These are phyloP conservation scores for Mycocentrospora acerina DNA, from an alignment of 2,329 filamentous ascomycete species.

Conservation along the genomic window DNA sequence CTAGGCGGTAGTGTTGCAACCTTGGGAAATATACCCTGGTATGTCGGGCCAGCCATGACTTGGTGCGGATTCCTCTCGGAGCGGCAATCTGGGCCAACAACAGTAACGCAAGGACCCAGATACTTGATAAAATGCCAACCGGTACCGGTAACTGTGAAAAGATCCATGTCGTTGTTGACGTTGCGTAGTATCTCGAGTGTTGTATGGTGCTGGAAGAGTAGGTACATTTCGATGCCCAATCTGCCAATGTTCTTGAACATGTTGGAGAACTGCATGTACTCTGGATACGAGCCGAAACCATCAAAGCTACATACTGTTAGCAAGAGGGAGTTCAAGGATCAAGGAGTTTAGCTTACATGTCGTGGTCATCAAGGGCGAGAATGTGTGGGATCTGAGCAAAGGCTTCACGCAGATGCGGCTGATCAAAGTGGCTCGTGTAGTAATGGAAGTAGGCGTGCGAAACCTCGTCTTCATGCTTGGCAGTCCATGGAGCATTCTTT, in stretches of 20 bases:
- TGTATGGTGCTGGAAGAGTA: slow-evolving; percentile 97
- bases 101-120: slow-evolving; percentile 84
- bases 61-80: slow-evolving; percentile 88
- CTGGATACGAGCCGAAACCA: slow-evolving; percentile 93
- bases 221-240: slow-evolving; percentile 94
- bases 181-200: slow-evolving; percentile 91
- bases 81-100: slow-evolving; percentile 86
- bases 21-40: slow-evolving; percentile 96
- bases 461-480: slow-evolving; percentile 92
- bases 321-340: too few species aligned
- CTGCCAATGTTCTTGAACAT: slow-evolving; percentile 98
- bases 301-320: slow-evolving; percentile 68
- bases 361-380: slow-evolving; percentile 91
- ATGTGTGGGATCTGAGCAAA: slow-evolving; percentile 97
- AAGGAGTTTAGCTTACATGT: slow-evolving; percentile 72
- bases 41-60: slow-evolving; percentile 93
- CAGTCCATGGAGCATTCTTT: slow-evolving; percentile 88
- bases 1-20: slow-evolving; percentile 85
- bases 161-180: slow-evolving; percentile 80
- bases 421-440: slow-evolving; percentile 97
- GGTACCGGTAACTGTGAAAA: slow-evolving; percentile 95
- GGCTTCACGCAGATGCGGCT: slow-evolving; percentile 88
- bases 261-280: slow-evolving; percentile 96
- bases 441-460: slow-evolving; percentile 98
- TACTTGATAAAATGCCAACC: slow-evolving; percentile 99